phyloP scores from a whole-genome alignment of 2,329 filamentous ascomycete species.

The Aspergillus tamarii region DNA sequence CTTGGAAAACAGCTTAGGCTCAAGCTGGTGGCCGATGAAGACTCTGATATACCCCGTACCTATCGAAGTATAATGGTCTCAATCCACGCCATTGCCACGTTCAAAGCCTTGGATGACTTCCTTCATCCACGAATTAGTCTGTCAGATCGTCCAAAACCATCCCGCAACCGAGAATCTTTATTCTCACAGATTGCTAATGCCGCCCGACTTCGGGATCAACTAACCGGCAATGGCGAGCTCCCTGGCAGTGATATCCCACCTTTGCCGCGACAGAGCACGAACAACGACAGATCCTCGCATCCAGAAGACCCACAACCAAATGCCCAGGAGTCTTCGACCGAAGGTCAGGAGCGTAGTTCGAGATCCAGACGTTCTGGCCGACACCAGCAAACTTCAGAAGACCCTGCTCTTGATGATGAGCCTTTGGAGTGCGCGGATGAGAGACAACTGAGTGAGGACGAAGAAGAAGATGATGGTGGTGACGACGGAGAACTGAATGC shows the following conservation, averaged over 20 bases:
- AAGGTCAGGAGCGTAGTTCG: conserved; percentile 43
- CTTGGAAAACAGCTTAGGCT: conserved; percentile 92
- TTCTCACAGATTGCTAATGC: conserved; percentile 75
- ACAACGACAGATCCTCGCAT: conserved; percentile 20
- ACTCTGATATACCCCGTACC: conserved; percentile 82
- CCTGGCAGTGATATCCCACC: conserved; percentile 38
- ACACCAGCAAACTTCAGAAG: conserved; percentile 57
- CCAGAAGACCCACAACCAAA: conserved; percentile 17
- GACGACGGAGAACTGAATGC: conserved; percentile 70
- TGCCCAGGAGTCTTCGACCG: conserved; percentile 48
- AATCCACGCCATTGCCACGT: conserved; percentile 96
- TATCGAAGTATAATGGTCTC: conserved; percentile 97
- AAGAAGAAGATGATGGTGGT: conserved; percentile 64
- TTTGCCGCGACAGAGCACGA: conserved; percentile 25
- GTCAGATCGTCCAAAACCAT: conserved; percentile 70
- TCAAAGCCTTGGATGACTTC: conserved; percentile 96
- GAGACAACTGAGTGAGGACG: conserved; percentile 73
- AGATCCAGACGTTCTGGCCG: conserved; percentile 65
- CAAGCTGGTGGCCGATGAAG: conserved; percentile 81
- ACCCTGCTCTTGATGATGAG: conserved; percentile 66
- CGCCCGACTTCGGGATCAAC: conserved; percentile 61
- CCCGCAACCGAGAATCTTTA: conserved; percentile 63
- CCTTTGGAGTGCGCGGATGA: conserved; percentile 93
- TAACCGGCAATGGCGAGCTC: conserved; percentile 32
- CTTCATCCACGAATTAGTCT: conserved; percentile 84